Evolutionary conservation across 106 monocot genomes (phyloP), one percentile per base, ranked within the genome.

Genomic region (Cymbidium sinense): DNA sequence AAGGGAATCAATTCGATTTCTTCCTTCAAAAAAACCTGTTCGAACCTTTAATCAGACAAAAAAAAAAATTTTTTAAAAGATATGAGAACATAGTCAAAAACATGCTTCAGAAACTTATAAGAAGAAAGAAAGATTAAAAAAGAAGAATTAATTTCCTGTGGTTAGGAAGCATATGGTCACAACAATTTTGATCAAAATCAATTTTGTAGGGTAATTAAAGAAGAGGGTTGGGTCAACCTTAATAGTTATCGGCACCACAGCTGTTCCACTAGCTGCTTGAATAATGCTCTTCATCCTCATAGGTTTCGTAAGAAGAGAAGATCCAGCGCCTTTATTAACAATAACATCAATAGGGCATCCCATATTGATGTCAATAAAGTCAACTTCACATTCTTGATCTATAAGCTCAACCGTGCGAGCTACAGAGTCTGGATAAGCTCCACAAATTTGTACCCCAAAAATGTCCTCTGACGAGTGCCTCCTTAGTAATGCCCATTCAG

Each of bases 351-450:
- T 96, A 28, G 96, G 96, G 73, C 96, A 96, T 33, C 96, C 96
- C 96, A 96, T 96, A 83, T 93, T 96, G 54, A 94, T 91, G 76
- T 96, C 96, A 78, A 96, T 84, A 70, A 91, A 96, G 65, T 96
- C 96, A 85, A 94, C 83, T 37, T 67, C 34, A 34, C 96, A 96
- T 79, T 93, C 88, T 52, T 80, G 85, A 33, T 92, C 88, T 71
- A 94, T 88, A 51, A 98, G 86, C 51, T 98, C 96, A 83, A 94
- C 85, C 58, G 94, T 90, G 6, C 85, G 87, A 73, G 94, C 79
- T 54, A 94, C n/a, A 0, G 94, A 94, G 73, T 98, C 96, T 72
- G 96, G 96, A 85, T 91, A 91, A 27, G 94, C 76, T 43, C 91
- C 96, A 79, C 96, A 98, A 75, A 98, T 90, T 81, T 98, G 96